Conservation (phyloP, 371 early-diverging fungal genomes). For the Dichotomocladium elegans region DNA sequence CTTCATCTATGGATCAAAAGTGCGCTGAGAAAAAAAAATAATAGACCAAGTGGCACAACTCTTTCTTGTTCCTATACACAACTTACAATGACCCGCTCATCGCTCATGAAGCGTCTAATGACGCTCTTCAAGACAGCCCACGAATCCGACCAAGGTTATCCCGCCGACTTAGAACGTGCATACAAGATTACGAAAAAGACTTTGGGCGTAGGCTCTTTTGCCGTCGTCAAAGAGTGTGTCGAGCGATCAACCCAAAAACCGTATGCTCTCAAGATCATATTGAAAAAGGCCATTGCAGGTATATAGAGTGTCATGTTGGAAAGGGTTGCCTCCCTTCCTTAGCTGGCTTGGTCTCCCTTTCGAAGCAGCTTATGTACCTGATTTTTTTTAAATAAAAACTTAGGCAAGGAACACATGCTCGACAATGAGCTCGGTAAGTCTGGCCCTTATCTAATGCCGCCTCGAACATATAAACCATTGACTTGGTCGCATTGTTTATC, state of each 20-base stretch:
- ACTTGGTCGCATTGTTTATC: too few relatives aligned
- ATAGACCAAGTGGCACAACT: too few relatives aligned
- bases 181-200: slow-evolving; percentile 53
- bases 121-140: slow-evolving; percentile 48
- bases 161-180: background rate
- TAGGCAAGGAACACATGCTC: slow-evolving; percentile 81
- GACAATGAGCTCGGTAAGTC: slow-evolving; percentile 70
- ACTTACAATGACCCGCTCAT: slow-evolving; percentile 25
- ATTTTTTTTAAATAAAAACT: background rate
- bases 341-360: too few relatives aligned
- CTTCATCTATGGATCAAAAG: too few relatives aligned
- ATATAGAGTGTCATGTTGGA: background rate
- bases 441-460: too few relatives aligned
- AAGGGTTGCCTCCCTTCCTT: too few relatives aligned
- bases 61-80: background rate
- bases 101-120: slow-evolving; percentile 42
- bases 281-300: slow-evolving; percentile 63
- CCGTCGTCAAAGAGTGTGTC: slow-evolving; percentile 72
- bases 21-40: too few relatives aligned
- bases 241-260: slow-evolving; percentile 54
- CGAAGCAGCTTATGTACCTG: too few relatives aligned
- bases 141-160: slow-evolving; percentile 14
- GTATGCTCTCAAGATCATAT: slow-evolving; percentile 83
- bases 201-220: slow-evolving; percentile 77
- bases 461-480: too few relatives aligned